phyloP scores from a whole-genome alignment of 1,139 yeast genomes.

The Yamadazyma buinensis region DNA sequence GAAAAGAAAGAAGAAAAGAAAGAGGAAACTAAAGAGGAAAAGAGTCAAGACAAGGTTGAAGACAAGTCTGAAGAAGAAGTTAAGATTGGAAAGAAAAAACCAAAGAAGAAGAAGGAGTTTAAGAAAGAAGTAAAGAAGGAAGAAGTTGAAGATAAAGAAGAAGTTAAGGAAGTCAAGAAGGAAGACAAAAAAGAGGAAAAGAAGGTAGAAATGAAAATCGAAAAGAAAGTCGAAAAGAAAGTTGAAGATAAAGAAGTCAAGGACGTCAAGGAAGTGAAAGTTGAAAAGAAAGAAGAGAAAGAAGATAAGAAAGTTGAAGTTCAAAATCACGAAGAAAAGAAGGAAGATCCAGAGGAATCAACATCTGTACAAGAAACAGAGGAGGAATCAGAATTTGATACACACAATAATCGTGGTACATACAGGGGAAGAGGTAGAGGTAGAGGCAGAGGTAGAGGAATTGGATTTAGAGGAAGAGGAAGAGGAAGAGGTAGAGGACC shows the following conservation, averaged over 20 bases:
- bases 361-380: background rate
- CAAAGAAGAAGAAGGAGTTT: background rate
- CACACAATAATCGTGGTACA: background rate
- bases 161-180: background rate
- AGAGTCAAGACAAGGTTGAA: too few relatives aligned
- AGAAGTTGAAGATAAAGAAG: background rate
- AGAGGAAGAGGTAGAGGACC: conserved; percentile 20
- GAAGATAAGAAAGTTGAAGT: background rate
- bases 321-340: background rate
- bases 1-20: background rate
- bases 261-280: conserved; percentile 5
- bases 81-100: background rate
- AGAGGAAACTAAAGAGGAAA: background rate
- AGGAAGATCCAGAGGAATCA: background rate
- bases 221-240: background rate
- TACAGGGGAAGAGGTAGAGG: conserved; percentile 10
- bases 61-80: background rate
- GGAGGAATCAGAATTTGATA: background rate
- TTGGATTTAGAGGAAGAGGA: conserved; percentile 14
- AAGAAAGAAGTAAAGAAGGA: background rate
- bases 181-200: background rate
- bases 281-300: conserved; percentile 5
- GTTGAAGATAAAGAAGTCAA: conserved; percentile 1
- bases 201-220: background rate
- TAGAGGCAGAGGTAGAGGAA: conserved; percentile 15